Percentiles rank a stretch among this genome's conserved stretches.
Conservation (phyloP, 139 green algal species). For the Ulvella scutata region DNA sequence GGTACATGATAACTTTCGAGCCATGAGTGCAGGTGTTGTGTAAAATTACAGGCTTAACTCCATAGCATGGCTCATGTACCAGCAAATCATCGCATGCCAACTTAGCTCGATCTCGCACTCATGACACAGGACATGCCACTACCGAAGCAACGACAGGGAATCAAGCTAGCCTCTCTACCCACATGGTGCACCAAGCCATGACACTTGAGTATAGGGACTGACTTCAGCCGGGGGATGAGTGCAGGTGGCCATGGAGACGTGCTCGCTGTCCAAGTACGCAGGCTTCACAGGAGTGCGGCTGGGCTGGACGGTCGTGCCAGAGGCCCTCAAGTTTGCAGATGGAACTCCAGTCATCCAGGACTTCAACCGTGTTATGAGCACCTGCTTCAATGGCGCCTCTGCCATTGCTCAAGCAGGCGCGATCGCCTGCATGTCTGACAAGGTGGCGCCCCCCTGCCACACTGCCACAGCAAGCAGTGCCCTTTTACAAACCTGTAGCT, state of each 20-base stretch:
- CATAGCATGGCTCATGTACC: too few species aligned
- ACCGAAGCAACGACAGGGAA: too few species aligned
- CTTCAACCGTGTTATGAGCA: constrained; percentile 94
- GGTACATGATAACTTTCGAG: too few species aligned
- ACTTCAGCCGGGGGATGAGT: constrained; percentile 41
- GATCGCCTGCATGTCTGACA: constrained; percentile 59
- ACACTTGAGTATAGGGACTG: neutral
- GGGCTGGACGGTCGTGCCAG: constrained; percentile 94
- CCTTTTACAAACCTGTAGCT: too few species aligned
- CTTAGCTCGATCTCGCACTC: too few species aligned
- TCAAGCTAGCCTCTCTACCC: too few species aligned
- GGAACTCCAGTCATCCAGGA: constrained; percentile 66
- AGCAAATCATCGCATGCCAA: too few species aligned
- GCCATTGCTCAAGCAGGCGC: constrained; percentile 87
- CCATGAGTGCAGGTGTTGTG: too few species aligned
- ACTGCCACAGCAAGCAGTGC: too few species aligned
- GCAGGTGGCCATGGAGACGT: constrained; percentile 82
- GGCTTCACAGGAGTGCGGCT: constrained; percentile 96
- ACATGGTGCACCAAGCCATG: too few species aligned
- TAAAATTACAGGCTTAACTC: too few species aligned
- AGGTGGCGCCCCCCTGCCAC: constrained; percentile 21
- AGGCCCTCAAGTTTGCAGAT: constrained; percentile 58
- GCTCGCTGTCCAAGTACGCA: constrained; percentile 93
- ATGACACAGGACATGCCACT: too few species aligned
- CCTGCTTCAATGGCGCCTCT: constrained; percentile 95